A percentile compares a stretch with the other conserved stretches of the same genome.
These are phyloP conservation scores for Leccinum pachyderme DNA, from an alignment of 1,284 basidiomycete species.

Conservation along the genomic window DNA sequence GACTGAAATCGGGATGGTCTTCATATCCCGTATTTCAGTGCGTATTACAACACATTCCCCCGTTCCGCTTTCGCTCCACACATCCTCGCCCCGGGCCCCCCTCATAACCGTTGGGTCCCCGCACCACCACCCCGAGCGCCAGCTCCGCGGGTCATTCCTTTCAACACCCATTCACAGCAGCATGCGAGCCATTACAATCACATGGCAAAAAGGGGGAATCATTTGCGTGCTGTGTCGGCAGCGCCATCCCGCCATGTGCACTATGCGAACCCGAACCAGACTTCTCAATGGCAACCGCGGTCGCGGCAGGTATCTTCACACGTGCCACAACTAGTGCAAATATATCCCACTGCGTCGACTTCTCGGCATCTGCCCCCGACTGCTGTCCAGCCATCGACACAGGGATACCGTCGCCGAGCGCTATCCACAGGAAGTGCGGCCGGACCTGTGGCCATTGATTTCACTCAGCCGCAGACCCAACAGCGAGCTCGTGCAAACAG, in stretches of 20 bases:
- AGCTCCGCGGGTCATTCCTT: slow-evolving; percentile 3
- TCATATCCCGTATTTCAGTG: slow-evolving; percentile 20
- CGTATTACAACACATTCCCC: slow-evolving; percentile 31
- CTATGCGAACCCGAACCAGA: slow-evolving; percentile 22
- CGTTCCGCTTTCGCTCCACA: slow-evolving; percentile 17
- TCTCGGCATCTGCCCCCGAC: slow-evolving; percentile 1
- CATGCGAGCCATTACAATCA: slow-evolving; percentile 1
- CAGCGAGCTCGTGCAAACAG: not conserved
- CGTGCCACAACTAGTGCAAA: not conserved
- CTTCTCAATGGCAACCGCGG: slow-evolving; percentile 3
- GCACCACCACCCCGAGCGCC: not conserved
- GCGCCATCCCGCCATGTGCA: slow-evolving; percentile 27
- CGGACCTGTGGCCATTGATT: slow-evolving; percentile 1
- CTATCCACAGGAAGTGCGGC: slow-evolving; percentile 20
- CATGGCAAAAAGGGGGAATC: not conserved
- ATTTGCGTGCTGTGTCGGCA: slow-evolving; percentile 17
- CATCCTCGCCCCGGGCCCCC: not conserved
- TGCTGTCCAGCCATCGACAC: slow-evolving; percentile 7
- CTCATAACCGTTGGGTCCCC: not conserved
- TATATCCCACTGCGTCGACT: slow-evolving; percentile 2
- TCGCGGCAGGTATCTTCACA: slow-evolving; percentile 11
- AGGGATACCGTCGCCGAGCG: slow-evolving; percentile 20
- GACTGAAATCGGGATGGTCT: slow-evolving; percentile 8
- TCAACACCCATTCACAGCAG: slow-evolving; percentile 3
- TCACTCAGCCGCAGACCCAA: slow-evolving; percentile 4